A percentile compares a stretch with the other conserved stretches of the same genome.
phyloP scores from a whole-genome alignment of 805 yeast genomes.

The Cyberlindnera euphorbiae region DNA sequence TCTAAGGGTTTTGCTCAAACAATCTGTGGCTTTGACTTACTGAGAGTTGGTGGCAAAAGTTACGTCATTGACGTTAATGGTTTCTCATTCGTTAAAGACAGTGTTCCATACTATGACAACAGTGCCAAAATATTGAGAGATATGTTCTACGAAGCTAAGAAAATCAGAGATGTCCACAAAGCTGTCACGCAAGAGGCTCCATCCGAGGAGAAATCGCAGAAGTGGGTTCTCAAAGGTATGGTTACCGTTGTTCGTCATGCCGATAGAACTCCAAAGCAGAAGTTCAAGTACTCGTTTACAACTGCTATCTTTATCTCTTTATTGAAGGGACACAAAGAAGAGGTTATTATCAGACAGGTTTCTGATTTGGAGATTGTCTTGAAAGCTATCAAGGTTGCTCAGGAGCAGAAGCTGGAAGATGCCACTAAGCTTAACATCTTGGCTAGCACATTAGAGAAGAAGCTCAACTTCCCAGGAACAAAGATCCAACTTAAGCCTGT shows the following conservation, averaged over 20 bases:
- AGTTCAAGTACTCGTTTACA: conserved; percentile 90
- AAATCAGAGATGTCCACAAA: conserved; percentile 37
- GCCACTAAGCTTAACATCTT: conserved; percentile 68
- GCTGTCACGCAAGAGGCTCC: conserved; percentile 31
- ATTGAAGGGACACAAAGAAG: conserved; percentile 91
- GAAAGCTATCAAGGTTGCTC: conserved; percentile 78
- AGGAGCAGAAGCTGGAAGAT: conserved; percentile 77
- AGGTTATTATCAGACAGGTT: conserved; percentile 88
- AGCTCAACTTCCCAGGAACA: conserved; percentile 89
- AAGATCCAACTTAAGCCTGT: conserved; percentile 94
- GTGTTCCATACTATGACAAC: conserved; percentile 75
- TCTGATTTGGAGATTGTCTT: conserved; percentile 82
- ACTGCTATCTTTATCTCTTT: conserved; percentile 81
- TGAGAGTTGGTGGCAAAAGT: conserved; percentile 82
- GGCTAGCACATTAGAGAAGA: conserved; percentile 80
- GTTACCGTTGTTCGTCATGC: conserved; percentile 94
- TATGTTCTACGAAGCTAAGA: conserved; percentile 62
- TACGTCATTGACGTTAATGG: conserved; percentile 98
- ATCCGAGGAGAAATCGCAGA: conserved; percentile 50
- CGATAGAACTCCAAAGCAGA: conserved; percentile 97
- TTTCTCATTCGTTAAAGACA: conserved; percentile 94
- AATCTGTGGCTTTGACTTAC: conserved; percentile 93
- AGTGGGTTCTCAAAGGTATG: conserved; percentile 94
- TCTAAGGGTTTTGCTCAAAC: conserved; percentile 80
- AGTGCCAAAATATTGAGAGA: conserved; percentile 75